Conservation (phyloP, 331 rosid species). For the Arachis monticola region DNA sequence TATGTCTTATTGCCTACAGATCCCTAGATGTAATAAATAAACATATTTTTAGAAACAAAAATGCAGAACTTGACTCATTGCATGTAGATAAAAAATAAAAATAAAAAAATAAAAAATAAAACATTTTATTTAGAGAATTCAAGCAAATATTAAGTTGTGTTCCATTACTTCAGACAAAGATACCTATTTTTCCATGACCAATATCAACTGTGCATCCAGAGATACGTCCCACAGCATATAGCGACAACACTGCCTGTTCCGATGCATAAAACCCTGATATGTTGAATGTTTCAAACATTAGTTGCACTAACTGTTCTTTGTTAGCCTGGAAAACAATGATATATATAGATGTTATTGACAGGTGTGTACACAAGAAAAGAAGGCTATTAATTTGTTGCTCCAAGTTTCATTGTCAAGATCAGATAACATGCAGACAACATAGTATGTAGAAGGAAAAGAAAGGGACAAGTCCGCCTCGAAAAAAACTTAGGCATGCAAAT, state of each 20-base stretch:
- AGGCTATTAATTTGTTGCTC: slow-evolving; percentile 11
- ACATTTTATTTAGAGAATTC: no score
- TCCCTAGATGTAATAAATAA: no score
- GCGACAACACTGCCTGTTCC: slow-evolving; percentile 94
- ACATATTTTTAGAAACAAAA: no score
- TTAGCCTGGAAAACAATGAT: slow-evolving; percentile 65
- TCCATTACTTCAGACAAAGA: no score
- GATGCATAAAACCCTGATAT: slow-evolving; percentile 99
- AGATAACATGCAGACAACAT: slow-evolving; percentile 11
- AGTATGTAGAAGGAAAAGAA: slow-evolving; percentile 11
- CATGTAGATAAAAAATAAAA: no score
- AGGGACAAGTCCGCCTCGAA: not conserved
- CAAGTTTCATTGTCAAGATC: slow-evolving; percentile 26
- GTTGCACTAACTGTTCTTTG: slow-evolving; percentile 95
- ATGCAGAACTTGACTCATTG: no score
- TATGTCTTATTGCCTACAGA: no score
- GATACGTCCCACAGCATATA: slow-evolving; percentile 94
- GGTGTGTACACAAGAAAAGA: slow-evolving; percentile 20
- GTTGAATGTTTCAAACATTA: slow-evolving; percentile 97
- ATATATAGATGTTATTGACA: slow-evolving; percentile 23
- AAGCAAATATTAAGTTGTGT: no score
- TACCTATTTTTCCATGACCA: slow-evolving; percentile 97
- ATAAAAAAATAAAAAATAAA: no score
- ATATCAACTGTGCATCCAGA: slow-evolving; percentile 98
- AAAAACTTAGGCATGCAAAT: slow-evolving; percentile 7